A percentile compares a stretch with the other conserved stretches of the same genome.
Evolutionary conservation across 768 basidiomycete genomes (phyloP).

Genomic region (Sistotremastrum niveocremeum): DNA sequence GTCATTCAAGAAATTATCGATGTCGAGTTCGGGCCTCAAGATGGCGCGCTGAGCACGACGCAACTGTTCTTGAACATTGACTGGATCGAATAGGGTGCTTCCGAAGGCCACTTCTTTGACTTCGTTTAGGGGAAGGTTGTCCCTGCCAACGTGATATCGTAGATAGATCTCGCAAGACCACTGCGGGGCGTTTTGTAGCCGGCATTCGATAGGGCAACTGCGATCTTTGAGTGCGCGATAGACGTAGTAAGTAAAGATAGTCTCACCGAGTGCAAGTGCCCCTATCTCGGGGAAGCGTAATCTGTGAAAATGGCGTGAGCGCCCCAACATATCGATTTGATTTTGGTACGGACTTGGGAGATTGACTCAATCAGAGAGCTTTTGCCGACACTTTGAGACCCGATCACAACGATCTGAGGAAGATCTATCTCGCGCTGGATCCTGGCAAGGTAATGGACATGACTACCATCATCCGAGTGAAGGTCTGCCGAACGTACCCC

Average conservation of each 20-base stretch:
- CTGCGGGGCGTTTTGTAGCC: conserved; percentile 14
- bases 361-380: conserved; percentile 69
- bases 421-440: conserved; percentile 60
- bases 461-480: no score
- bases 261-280: conserved; percentile 68
- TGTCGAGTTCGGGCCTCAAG: conserved; percentile 6
- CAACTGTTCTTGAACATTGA: conserved; percentile 8
- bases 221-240: no score
- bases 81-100: conserved; percentile 1
- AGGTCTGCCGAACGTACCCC: no score
- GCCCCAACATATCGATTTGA: background rate
- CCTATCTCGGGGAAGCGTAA: conserved; percentile 54
- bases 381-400: conserved; percentile 62
- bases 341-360: conserved; percentile 17
- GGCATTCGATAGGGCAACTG: conserved; percentile 27
- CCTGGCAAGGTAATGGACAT: conserved; percentile 18
- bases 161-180: conserved; percentile 24
- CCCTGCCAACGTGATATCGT: conserved; percentile 16
- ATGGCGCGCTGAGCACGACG: conserved; percentile 11
- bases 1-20: conserved; percentile 5
- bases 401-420: conserved; percentile 61
- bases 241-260: no score
- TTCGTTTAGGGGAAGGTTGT: conserved; percentile 9
- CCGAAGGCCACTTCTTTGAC: conserved; percentile 7
- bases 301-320: conserved; percentile 20